A percentile compares a stretch with the other conserved stretches of the same genome.
Conservation (phyloP, 2,329 filamentous ascomycete species). For the Colletotrichum agaves region DNA sequence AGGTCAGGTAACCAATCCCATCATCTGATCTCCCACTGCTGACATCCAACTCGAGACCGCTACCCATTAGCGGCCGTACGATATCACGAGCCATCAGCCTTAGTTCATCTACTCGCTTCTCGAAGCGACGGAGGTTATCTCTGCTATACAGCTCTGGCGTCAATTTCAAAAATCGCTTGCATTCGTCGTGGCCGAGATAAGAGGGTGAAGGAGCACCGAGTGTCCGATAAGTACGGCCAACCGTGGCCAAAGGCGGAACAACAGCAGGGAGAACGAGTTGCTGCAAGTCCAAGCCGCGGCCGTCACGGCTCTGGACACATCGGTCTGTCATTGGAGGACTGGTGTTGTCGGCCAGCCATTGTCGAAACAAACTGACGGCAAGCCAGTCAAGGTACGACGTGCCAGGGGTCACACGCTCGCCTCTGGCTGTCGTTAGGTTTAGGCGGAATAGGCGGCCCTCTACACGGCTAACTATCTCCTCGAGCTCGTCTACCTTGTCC, state of each 20-base stretch:
- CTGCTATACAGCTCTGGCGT: conserved; percentile 84
- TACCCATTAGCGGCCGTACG: conserved; percentile 87
- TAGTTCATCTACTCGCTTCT: conserved; percentile 87
- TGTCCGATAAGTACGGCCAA: conserved; percentile 81
- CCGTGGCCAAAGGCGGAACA: conserved; percentile 62
- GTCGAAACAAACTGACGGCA: conserved; percentile 85
- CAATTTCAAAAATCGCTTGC: conserved; percentile 89
- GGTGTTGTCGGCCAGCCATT: conserved; percentile 93
- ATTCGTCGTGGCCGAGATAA: conserved; percentile 86
- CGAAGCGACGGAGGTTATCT: conserved; percentile 87
- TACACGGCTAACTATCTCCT: conserved; percentile 81
- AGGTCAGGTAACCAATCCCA: conserved; percentile 62
- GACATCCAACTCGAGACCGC: conserved; percentile 83
- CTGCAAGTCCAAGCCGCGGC: conserved; percentile 44
- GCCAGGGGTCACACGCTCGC: conserved; percentile 82
- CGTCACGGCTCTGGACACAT: conserved; percentile 44
- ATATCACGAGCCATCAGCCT: conserved; percentile 84
- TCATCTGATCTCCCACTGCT: conserved; percentile 56
- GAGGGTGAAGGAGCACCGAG: conserved; percentile 72
- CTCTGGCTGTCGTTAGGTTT: conserved; percentile 79
- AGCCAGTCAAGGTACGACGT: conserved; percentile 92
- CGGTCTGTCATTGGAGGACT: conserved; percentile 68
- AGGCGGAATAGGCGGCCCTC: conserved; percentile 87
- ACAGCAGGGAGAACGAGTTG: conserved; percentile 50
- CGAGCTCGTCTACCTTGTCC: conserved; percentile 92